Evolutionary conservation across 257 asterid genomes (phyloP), one percentile per base, ranked within the genome.

Genomic region (Salvia rosmarinus): DNA sequence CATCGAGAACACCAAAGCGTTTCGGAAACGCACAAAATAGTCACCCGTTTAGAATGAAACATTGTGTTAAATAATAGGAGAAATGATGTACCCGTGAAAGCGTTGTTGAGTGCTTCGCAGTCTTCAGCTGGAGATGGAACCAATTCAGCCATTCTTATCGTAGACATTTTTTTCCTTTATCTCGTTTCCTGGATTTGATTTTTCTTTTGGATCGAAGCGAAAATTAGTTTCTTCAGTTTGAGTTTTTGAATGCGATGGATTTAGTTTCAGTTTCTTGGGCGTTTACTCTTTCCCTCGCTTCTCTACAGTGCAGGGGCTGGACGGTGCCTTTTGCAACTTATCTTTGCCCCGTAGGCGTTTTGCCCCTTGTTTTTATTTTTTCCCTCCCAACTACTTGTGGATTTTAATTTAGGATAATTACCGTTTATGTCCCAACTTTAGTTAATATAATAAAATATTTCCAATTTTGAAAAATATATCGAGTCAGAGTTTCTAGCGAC

Each of bases 71-170:
- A 32, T 32, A 32, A 32, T 16, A 3, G 30, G 40, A 20, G 14
- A 57, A 17, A 55, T 10, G 17, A 14, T 23, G 49, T 81, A 89
- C 97, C 96, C 46, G 77, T 73, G 72, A 85, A 85, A 69, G 96
- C 83, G 11, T 75, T 82, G 28, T 51, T 70, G 79, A 91, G 88
- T 8, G 47, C 77, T 75, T 83, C 83, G 62, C 85, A 88, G 74
- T 91, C 98, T 52, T 82, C 62, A 44, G 81, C 75, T 35, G 96
- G 96, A 74, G 95, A 77, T 28, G 94, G 95, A 76, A 85, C 81
- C 6, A 37, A 64, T 13, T 80, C 82, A 14, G 98, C 92, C 14
- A 86, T 32, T 58, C 80, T 74, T 5, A 91, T 32, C 3, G 96
- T 87, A 46, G 87, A 83, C 96, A 89, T 89, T 71, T 75, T 51